Evolutionary conservation across 805 yeast genomes (phyloP), one percentile per base, ranked within the genome.

Genomic region (Candida orba): DNA sequence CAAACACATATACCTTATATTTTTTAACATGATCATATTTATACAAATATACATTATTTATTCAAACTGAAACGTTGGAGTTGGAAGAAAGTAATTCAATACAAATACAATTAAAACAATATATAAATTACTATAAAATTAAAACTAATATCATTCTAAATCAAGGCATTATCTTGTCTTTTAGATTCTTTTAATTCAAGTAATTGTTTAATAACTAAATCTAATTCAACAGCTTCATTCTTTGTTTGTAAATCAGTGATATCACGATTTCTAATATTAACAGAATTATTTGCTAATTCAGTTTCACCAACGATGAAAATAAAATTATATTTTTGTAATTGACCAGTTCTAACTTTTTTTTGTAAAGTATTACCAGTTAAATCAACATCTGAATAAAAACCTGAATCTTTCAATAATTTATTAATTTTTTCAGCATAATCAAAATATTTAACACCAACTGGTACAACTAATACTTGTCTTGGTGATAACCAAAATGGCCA

Each of bases 401-500:
- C 91, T 53, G 79, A 79, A 45, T 69, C 72, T 61, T 84, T 81
- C 62, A 83, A 71, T 52, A 66, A 65, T 59, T 84, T 78, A 58
- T 81, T 80, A 52, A 93, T 84, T 56, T 78, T 71, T 65, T 83
- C 81, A 36, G 98, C 99, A 62, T 93, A 93, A 52, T 82, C 95
- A 60, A 74, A 80, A 73, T 83, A 91, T 67, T 86, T 88, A 52
- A 85, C 95, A 61, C 96, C 97, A 57, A 93, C 97, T 56, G 99
- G 99, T 27, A 93, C 93, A 58, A 93, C 95, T 57, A 91, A 73
- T 46, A 91, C 78, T 72, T 93, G 99, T 73, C 99, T 84, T 60
- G 99, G 99, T n/a, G 98, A 90, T 63, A 93, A 76, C 99, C 99
- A 93, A 77, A 93, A 87, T 61, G 99, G 99, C 99, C 99, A 93